These are phyloP conservation scores for Patellaria atrata DNA, from an alignment of 495 filamentous ascomycete genomes.

Conservation along the genomic window DNA sequence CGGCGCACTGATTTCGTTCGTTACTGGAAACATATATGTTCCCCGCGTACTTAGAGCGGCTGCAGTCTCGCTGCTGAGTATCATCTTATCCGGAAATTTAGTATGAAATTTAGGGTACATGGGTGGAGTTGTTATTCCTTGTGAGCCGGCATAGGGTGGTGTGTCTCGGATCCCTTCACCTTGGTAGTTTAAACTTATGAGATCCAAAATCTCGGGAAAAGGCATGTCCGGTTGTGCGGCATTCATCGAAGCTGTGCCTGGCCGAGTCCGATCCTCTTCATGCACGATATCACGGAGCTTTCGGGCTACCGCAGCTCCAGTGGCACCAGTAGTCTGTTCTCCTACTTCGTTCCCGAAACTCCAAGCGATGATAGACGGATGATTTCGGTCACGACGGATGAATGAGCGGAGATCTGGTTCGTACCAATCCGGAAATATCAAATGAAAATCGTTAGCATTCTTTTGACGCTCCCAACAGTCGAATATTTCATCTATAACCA, in stretches of 20 bases:
- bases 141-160: too few species aligned
- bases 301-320: slow-evolving; percentile 22
- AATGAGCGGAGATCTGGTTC: slow-evolving; percentile 34
- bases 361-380: slow-evolving; percentile 37
- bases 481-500: slow-evolving; percentile 24
- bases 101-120: slow-evolving; percentile 28
- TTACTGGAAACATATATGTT: slow-evolving; percentile 37
- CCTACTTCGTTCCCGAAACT: slow-evolving; percentile 35
- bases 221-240: slow-evolving; percentile 20
- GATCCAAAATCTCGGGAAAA: slow-evolving; percentile 28
- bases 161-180: too few species aligned
- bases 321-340: slow-evolving; percentile 25
- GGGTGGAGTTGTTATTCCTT: slow-evolving; percentile 21
- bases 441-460: slow-evolving; percentile 32
- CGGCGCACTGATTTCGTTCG: slow-evolving; percentile 21
- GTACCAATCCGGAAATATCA: slow-evolving; percentile 34
- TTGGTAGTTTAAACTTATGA: slow-evolving; percentile 37
- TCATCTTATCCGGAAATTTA: slow-evolving; percentile 31
- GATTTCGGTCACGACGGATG: slow-evolving; percentile 36
- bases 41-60: slow-evolving; percentile 32
- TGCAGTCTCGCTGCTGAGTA: slow-evolving; percentile 32
- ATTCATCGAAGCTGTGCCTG: slow-evolving; percentile 30
- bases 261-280: slow-evolving; percentile 31
- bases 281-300: slow-evolving; percentile 26
- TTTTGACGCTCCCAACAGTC: slow-evolving; percentile 33